Evolutionary conservation across 2,329 filamentous ascomycete species (phyloP).

Genomic region (Aspergillus nomiae): DNA sequence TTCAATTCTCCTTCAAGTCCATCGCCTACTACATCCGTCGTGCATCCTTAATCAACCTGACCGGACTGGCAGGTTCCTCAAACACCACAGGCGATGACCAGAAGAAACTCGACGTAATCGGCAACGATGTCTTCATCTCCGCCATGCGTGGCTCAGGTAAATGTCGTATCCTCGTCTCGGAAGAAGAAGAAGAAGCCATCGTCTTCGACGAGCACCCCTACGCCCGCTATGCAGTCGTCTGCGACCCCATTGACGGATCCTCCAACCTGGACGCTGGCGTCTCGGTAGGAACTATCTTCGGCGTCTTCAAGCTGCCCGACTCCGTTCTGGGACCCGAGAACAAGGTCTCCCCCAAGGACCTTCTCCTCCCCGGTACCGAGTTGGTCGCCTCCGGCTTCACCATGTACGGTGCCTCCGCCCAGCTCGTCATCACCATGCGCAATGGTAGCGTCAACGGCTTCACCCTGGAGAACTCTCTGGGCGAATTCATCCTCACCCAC

Average conservation of each 20-base stretch:
- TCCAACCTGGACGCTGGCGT: constrained; percentile 98
- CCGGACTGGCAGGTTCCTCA: constrained; percentile 88
- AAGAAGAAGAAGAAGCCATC: constrained; percentile 94
- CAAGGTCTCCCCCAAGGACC: constrained; percentile 67
- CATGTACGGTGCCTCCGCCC: constrained; percentile 97
- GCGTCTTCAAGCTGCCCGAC: constrained; percentile 84
- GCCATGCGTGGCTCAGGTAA: constrained; percentile 92
- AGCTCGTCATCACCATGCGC: constrained; percentile 96
- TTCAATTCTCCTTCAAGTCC: constrained; percentile 99
- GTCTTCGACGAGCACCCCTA: constrained; percentile 74
- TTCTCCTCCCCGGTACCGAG: constrained; percentile 86
- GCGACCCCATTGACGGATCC: constrained; percentile 96
- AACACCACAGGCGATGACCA: constrained; percentile 97
- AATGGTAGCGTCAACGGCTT: constrained; percentile 93
- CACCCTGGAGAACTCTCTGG: constrained; percentile 92
- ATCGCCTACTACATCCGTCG: constrained; percentile 99
- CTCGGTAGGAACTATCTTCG: constrained; percentile 96
- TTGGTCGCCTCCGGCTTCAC: constrained; percentile 96
- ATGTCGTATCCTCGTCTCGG: constrained; percentile 90
- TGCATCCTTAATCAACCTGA: constrained; percentile 91
- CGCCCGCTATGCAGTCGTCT: constrained; percentile 89
- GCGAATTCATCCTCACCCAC: constrained; percentile 98
- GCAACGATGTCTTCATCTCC: constrained; percentile 95
- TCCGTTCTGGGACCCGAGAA: constrained; percentile 52
- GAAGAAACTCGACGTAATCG: constrained; percentile 99